Conservation (phyloP, 176 grass and related monocot genomes). For the Neostapfia colusana region DNA sequence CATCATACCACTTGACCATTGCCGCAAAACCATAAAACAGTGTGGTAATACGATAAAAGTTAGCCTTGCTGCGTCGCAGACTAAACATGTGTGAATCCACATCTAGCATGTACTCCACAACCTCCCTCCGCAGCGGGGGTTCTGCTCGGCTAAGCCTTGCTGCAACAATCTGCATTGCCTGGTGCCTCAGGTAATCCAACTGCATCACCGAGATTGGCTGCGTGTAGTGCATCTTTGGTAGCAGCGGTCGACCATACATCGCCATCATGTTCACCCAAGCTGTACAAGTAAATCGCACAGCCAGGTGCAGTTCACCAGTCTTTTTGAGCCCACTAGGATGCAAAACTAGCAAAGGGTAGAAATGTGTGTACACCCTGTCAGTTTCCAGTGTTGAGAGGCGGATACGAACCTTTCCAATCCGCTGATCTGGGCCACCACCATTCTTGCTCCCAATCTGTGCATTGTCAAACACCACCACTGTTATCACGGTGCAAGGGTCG, state of each 20-base stretch:
- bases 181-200: slow-evolving; percentile 72
- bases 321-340: slow-evolving; percentile 82
- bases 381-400: slow-evolving; percentile 79
- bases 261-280: slow-evolving; percentile 92
- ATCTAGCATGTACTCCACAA: slow-evolving; percentile 93
- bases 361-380: slow-evolving; percentile 88
- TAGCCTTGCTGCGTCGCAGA: slow-evolving; percentile 89
- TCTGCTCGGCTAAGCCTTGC: slow-evolving; percentile 73
- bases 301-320: slow-evolving; percentile 86
- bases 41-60: slow-evolving; percentile 81
- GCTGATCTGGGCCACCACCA: slow-evolving; percentile 57
- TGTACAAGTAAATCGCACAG: slow-evolving; percentile 87
- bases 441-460: slow-evolving; percentile 61
- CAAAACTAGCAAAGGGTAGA: slow-evolving; percentile 81
- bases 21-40: slow-evolving; percentile 59
- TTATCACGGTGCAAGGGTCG: slow-evolving; percentile 88
- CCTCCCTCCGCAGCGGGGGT: slow-evolving; percentile 72
- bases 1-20: slow-evolving; percentile 69
- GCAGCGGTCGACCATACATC: slow-evolving; percentile 70
- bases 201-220: slow-evolving; percentile 80
- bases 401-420: slow-evolving; percentile 93
- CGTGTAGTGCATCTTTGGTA: slow-evolving; percentile 92
- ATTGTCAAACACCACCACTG: slow-evolving; percentile 86
- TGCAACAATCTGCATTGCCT: slow-evolving; percentile 75
- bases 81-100: slow-evolving; percentile 96